Evolutionary conservation across 169 alveolate species (phyloP).

Genomic region (Eimeria mitis): DNA sequence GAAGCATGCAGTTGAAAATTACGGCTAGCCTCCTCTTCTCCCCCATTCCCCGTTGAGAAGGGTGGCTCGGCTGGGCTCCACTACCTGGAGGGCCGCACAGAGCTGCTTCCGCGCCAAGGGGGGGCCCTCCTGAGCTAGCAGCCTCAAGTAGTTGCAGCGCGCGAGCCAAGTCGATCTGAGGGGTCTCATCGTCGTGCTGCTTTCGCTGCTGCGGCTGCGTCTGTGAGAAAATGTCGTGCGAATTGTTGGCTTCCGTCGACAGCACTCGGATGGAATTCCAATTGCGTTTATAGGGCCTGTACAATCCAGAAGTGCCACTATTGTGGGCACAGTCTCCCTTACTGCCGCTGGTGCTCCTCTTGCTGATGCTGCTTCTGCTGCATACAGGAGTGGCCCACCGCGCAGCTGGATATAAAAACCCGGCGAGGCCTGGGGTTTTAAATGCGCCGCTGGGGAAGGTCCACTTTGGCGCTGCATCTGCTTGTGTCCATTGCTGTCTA

Average conservation of each 20-base stretch:
- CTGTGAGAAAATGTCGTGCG: background rate
- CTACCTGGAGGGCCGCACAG: background rate
- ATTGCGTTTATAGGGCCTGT: background rate
- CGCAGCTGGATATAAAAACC: constrained; percentile 7
- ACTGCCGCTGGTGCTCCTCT: background rate
- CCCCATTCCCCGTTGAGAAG: constrained; percentile 19
- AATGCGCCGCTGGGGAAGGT: background rate
- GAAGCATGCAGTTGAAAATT: constrained; percentile 67
- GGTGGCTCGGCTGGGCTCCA: background rate
- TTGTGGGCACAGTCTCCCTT: background rate
- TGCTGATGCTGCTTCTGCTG: constrained; percentile 4
- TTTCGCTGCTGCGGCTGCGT: constrained; percentile 12
- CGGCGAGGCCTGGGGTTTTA: background rate
- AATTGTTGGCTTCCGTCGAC: background rate
- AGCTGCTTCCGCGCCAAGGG: background rate
- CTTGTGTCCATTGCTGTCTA: background rate
- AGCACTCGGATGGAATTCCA: background rate
- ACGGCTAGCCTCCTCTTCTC: constrained; percentile 64
- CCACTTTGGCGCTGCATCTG: background rate
- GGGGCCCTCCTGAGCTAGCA: constrained; percentile 51
- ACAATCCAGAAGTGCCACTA: background rate
- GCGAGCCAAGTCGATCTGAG: constrained; percentile 66
- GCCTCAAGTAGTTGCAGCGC: constrained; percentile 65
- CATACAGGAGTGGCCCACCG: constrained; percentile 9
- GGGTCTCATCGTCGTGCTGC: constrained; percentile 12